Conservation (phyloP, 768 basidiomycete genomes). For the Psilocybe azurescens region DNA sequence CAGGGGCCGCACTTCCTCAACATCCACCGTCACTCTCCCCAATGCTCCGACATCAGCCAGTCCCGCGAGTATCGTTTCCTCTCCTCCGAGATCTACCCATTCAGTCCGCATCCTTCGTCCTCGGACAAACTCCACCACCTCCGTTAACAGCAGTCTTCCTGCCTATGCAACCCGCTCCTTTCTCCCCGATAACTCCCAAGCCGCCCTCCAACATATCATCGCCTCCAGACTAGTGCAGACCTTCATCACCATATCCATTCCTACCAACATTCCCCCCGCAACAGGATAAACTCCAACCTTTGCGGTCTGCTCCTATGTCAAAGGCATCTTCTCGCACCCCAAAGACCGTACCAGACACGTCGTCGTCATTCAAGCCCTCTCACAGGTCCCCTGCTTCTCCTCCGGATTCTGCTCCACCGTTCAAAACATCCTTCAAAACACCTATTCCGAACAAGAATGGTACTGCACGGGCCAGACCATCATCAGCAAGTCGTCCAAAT, state of each 20-base stretch:
- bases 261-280: constrained; percentile 25
- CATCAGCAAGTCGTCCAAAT: too few species aligned
- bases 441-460: constrained; percentile 2
- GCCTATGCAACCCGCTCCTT: constrained; percentile 26
- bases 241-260: constrained; percentile 63
- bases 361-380: background rate
- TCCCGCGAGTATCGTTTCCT: constrained; percentile 16
- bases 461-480: background rate
- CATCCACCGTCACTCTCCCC: constrained; percentile 49
- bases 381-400: constrained; percentile 4
- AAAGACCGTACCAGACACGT: background rate
- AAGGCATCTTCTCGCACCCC: constrained; percentile 1
- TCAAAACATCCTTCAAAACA: constrained; percentile 13
- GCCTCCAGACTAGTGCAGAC: constrained; percentile 79
- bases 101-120: constrained; percentile 44
- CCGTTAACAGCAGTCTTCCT: constrained; percentile 43
- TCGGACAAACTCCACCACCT: constrained; percentile 60
- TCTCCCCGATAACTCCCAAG: constrained; percentile 68
- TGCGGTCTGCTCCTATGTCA: constrained; percentile 24
- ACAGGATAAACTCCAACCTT: constrained; percentile 11
- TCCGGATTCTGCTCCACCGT: constrained; percentile 21
- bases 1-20: constrained; percentile 44
- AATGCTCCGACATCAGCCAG: constrained; percentile 18
- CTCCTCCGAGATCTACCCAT: constrained; percentile 32
- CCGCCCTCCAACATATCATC: constrained; percentile 71